These are phyloP conservation scores for Tylopilus plumbeoviolaceoides DNA, from an alignment of 768 basidiomycete genomes.

Conservation along the genomic window DNA sequence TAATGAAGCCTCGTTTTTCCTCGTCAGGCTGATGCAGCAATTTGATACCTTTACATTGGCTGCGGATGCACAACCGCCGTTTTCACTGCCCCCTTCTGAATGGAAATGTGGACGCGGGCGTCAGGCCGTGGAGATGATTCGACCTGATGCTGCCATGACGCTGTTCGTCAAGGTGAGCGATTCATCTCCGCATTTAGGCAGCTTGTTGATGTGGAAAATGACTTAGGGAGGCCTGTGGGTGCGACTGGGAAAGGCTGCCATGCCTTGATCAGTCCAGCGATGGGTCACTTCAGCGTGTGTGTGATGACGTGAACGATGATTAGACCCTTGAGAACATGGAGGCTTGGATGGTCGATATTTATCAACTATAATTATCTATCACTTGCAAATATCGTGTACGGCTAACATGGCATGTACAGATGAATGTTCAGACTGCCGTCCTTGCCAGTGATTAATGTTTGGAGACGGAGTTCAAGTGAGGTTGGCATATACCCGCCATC, in stretches of 20 bases:
- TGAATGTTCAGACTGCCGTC: not conserved
- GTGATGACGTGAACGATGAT: not conserved
- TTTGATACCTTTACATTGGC: constrained; percentile 59
- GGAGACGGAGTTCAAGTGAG: not conserved
- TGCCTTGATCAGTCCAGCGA: constrained; percentile 8
- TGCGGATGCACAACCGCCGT: constrained; percentile 55
- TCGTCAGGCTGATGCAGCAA: constrained; percentile 61
- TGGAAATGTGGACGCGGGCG: constrained; percentile 46
- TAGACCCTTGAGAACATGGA: not conserved
- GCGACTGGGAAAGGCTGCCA: constrained; percentile 35
- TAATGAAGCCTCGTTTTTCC: constrained; percentile 72
- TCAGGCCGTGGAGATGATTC: constrained; percentile 53
- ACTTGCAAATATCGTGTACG: constrained; percentile 6
- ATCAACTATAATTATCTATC: constrained; percentile 13
- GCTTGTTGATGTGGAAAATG: constrained; percentile 1
- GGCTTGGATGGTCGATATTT: constrained; percentile 4
- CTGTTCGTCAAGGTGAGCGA: constrained; percentile 58
- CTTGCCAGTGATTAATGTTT: not conserved
- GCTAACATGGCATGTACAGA: not conserved
- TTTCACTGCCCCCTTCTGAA: constrained; percentile 56
- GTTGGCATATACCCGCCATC: not conserved
- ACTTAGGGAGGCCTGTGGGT: constrained; percentile 59
- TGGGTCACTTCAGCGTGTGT: not conserved
- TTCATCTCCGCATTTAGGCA: constrained; percentile 7
- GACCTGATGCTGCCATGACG: constrained; percentile 62